phyloP scores from a whole-genome alignment of 352 stramenopile species.

The Phytophthora fragariaefolia region DNA sequence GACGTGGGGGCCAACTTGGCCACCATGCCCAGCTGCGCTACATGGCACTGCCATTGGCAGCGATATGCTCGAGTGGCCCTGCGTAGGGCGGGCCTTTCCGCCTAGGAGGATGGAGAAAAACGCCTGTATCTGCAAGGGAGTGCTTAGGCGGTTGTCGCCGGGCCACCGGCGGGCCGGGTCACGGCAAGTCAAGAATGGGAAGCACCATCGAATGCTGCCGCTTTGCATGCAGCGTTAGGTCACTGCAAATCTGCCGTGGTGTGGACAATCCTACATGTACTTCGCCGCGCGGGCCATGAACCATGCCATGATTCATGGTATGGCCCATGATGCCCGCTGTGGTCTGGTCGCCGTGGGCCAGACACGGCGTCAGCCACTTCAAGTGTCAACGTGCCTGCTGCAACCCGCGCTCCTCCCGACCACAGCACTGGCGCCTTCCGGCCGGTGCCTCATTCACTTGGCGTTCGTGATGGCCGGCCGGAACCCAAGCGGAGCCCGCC shows the following conservation, averaged over 20 bases:
- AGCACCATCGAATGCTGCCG: neutral
- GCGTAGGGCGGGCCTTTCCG: conserved; percentile 7
- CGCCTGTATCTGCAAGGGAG: conserved; percentile 13
- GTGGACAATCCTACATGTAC: neutral
- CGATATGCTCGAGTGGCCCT: conserved; percentile 26
- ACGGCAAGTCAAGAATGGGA: too few species aligned
- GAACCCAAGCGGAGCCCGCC: neutral
- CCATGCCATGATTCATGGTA: too few species aligned
- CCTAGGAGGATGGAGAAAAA: too few species aligned
- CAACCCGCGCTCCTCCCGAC: too few species aligned
- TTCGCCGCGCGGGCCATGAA: too few species aligned
- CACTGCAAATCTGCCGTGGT: neutral
- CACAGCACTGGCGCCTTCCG: neutral
- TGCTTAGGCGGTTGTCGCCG: too few species aligned
- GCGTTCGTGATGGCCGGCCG: neutral
- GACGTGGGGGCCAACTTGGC: too few species aligned
- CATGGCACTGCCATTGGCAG: too few species aligned
- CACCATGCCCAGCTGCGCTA: conserved; percentile 30
- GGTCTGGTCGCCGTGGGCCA: neutral
- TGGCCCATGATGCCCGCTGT: too few species aligned
- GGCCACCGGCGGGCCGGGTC: neutral
- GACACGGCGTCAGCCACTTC: neutral
- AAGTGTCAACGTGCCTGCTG: neutral
- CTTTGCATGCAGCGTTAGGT: neutral
- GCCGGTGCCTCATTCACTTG: neutral